A percentile compares a stretch with the other conserved stretches of the same genome.
These are phyloP conservation scores for Mollisiaceae sp. DNA, from an alignment of 2,329 filamentous ascomycete genomes.

Conservation along the genomic window DNA sequence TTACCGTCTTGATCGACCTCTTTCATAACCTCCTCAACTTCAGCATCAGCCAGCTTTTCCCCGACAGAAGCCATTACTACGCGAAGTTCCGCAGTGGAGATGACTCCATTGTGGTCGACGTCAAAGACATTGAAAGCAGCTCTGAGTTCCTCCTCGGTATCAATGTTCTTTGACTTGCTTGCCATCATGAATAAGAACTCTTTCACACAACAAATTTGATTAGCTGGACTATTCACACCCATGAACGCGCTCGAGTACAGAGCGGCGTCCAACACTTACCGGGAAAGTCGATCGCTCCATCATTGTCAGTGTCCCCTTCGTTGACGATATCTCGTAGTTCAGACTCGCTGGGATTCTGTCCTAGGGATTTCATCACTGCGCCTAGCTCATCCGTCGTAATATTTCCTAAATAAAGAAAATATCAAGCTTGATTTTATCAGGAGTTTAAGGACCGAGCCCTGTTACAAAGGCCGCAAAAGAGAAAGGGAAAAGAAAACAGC, in stretches of 20 bases:
- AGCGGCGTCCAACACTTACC: constrained; percentile 45
- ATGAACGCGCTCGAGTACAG: background rate
- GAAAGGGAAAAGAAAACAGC: background rate
- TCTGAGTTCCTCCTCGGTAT: constrained; percentile 67
- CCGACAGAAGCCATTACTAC: constrained; percentile 69
- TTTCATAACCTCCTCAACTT: constrained; percentile 69
- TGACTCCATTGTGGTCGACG: constrained; percentile 68
- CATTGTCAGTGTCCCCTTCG: constrained; percentile 68
- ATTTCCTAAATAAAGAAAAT: constrained; percentile 51
- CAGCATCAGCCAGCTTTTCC: constrained; percentile 66
- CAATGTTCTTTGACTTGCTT: constrained; percentile 63
- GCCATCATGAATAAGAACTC: constrained; percentile 73
- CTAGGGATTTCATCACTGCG: constrained; percentile 67
- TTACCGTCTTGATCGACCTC: constrained; percentile 69
- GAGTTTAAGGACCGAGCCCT: background rate
- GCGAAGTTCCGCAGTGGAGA: constrained; percentile 65
- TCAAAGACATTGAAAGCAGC: constrained; percentile 71
- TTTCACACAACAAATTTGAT: constrained; percentile 34
- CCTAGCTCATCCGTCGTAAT: constrained; percentile 69
- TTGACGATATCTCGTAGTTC: constrained; percentile 71
- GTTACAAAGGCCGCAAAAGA: background rate
- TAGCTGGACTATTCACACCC: background rate
- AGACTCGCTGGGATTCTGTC: constrained; percentile 65
- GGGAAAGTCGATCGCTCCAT: constrained; percentile 69
- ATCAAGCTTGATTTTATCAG: background rate